Evolutionary conservation across 495 filamentous ascomycete species (phyloP), one percentile per base, ranked within the genome.

Genomic region (Filosporella fistucella): DNA sequence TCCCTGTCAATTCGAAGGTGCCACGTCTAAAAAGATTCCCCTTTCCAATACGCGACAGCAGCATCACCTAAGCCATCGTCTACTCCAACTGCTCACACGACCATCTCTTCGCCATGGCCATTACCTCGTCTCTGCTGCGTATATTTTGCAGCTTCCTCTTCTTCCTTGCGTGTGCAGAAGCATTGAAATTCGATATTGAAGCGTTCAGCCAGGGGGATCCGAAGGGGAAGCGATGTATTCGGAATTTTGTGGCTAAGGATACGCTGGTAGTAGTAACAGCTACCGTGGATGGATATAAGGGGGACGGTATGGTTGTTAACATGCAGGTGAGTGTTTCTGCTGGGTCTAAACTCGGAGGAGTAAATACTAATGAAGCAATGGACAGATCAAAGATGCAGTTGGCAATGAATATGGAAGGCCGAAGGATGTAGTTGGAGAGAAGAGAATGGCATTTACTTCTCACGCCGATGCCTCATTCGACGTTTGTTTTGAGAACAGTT

Each of bases 191-290:
- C 76, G 94, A 98, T 55, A 76, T 98, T 45, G 64, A 78, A 57
- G 89, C 93, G 12, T 70, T 80, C 46, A 74, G 71, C 14, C 70
- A 66, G 50, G 75, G 80, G 60, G 77, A 73, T 64, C 70, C 74
- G 58, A 76, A 80, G 60, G 74, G 79, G 43, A 82, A 88, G 64
- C 78, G 94, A 77, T 98, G 93, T 71, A 89, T 98, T 66, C 82
- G 94, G 58, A 98, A 98, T 70, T 97, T 96, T 63, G 91, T 96
- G 46, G 73, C 82, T 41, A 88, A 83, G 66, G 90, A 96, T 64
- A 94, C 91, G 45, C 73, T 98, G 49, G 93, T 98, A n/a, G 91
- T 97, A 5, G 93, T 98, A n/a, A 97, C 93, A 28, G 86, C 91
- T 43, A 95, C 83, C 43, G 79, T 95, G 12, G 76, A 81, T 62